Conservation (phyloP, 2,329 filamentous ascomycete species). For the Ophiostoma tasmaniense region DNA sequence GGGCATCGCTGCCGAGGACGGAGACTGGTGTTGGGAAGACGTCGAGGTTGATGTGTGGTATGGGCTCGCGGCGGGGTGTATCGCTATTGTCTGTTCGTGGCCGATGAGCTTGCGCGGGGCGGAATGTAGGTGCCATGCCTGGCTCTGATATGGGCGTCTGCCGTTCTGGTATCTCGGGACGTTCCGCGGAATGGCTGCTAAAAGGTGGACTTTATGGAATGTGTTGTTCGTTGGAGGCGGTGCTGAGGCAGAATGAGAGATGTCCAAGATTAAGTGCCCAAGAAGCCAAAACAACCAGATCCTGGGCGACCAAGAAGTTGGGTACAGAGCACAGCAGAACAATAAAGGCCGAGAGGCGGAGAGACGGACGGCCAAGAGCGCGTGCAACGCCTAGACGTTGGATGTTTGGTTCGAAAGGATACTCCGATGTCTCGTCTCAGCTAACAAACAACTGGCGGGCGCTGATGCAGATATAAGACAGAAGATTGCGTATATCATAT, state of each 20-base stretch:
- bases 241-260: neutral
- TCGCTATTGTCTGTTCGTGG: neutral
- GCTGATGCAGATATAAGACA: neutral
- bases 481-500: neutral
- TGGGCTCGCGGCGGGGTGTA: neutral
- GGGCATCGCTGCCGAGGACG: neutral
- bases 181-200: neutral
- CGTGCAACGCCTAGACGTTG: neutral
- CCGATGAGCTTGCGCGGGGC: neutral
- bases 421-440: neutral
- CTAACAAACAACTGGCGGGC: neutral
- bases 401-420: neutral
- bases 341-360: no score
- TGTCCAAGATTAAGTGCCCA: neutral
- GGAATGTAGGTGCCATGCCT: conserved; percentile 11
- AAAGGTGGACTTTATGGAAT: neutral
- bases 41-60: neutral
- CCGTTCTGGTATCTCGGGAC: neutral
- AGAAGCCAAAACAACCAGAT: neutral
- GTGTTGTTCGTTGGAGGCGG: neutral
- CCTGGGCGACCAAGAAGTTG: neutral
- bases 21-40: neutral
- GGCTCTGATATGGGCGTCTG: neutral
- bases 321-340: no score
- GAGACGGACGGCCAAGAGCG: neutral